Conservation (phyloP, 1,139 yeast species). For the Sugiyamaella sp. region DNA sequence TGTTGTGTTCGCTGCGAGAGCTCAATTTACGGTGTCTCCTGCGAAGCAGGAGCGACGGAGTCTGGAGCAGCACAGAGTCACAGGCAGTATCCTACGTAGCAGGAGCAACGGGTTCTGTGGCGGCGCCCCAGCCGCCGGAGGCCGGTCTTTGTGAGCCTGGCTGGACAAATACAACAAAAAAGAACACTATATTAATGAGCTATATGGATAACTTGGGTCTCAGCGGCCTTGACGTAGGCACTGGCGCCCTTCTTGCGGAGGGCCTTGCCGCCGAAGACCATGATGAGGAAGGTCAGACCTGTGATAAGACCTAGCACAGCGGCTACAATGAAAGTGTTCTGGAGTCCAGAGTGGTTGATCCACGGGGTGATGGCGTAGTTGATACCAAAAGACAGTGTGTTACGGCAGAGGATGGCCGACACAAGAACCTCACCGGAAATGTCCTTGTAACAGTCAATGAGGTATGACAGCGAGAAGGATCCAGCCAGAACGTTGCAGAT, state of each 20-base stretch:
- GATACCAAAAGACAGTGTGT: conserved; percentile 51
- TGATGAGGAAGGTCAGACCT: conserved; percentile 47
- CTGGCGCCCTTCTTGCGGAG: conserved; percentile 26
- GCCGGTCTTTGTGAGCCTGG: too few species aligned
- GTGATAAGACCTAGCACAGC: conserved; percentile 50
- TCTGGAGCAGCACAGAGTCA: background rate
- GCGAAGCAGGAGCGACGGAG: background rate
- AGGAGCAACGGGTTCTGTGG: background rate
- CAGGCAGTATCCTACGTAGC: background rate
- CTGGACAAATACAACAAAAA: background rate
- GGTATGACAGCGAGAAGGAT: conserved; percentile 55
- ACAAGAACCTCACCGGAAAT: conserved; percentile 60
- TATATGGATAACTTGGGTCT: conserved; percentile 19
- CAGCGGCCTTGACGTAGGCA: conserved; percentile 21
- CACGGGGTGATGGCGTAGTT: conserved; percentile 56
- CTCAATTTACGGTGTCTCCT: background rate
- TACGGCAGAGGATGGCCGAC: conserved; percentile 41
- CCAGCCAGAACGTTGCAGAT: conserved; percentile 59
- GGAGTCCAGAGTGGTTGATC: conserved; percentile 49
- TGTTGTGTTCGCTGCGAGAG: background rate
- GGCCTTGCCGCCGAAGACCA: conserved; percentile 41
- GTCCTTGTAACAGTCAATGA: conserved; percentile 56
- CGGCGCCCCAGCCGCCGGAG: conserved; percentile 2
- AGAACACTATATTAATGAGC: conserved; percentile 16
- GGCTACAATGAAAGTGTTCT: conserved; percentile 50